These are phyloP conservation scores for Lanmaoa rubissima DNA, from an alignment of 768 basidiomycete species.

Conservation along the genomic window DNA sequence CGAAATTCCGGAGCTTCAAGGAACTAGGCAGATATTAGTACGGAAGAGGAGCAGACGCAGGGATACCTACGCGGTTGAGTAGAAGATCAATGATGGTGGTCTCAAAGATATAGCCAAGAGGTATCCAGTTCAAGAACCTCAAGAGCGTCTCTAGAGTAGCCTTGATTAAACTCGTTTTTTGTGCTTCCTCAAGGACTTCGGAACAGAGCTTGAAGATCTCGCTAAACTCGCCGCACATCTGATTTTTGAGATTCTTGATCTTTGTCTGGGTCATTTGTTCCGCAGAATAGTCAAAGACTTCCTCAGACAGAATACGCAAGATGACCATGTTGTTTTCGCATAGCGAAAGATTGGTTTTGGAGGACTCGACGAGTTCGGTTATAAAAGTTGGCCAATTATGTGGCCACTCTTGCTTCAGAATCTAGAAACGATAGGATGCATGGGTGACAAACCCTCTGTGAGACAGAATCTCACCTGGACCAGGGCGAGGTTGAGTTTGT, in stretches of 20 bases:
- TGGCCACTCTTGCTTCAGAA: conserved; percentile 99
- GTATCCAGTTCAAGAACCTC: conserved; percentile 98
- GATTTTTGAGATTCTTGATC: conserved; percentile 95
- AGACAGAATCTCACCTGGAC: conserved; percentile 66
- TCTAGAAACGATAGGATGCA: conserved; percentile 46
- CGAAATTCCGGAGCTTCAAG: conserved; percentile 96
- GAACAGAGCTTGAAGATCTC: conserved; percentile 98
- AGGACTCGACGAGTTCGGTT: conserved; percentile 94
- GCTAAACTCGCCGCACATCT: conserved; percentile 95
- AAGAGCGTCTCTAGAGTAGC: conserved; percentile 93
- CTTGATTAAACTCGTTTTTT: conserved; percentile 91
- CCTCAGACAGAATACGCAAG: conserved; percentile 93
- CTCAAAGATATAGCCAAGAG: conserved; percentile 97
- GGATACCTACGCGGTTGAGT: conserved; percentile 73
- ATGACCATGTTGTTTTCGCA: conserved; percentile 99
- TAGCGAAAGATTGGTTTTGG: conserved; percentile 90
- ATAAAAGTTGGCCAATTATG: conserved; percentile 99
- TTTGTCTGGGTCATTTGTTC: conserved; percentile 98
- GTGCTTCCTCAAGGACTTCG: conserved; percentile 96
- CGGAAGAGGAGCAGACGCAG: conserved; percentile 8
- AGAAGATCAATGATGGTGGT: conserved; percentile 95
- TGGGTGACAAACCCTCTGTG: neutral
- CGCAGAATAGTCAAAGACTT: conserved; percentile 98
- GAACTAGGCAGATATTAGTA: conserved; percentile 55
- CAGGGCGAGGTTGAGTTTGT: conserved; percentile 94